phyloP scores from a whole-genome alignment of 2,329 filamentous ascomycete species.

The Paraphaeosphaeria sporulosa region DNA sequence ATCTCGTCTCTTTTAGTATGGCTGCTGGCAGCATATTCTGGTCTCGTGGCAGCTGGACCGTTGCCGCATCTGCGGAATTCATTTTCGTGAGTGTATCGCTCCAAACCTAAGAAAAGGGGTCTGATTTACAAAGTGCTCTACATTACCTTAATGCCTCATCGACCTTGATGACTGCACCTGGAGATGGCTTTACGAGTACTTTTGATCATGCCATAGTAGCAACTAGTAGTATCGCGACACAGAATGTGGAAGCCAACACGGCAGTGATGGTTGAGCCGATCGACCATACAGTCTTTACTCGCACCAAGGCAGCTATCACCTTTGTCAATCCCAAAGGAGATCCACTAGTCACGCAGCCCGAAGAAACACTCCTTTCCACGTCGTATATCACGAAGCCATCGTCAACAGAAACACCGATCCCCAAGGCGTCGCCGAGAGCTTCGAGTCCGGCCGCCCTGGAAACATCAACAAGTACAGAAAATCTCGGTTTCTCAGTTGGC shows the following conservation, averaged over 20 bases:
- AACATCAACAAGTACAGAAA: constrained; percentile 13
- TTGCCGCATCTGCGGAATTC: constrained; percentile 36
- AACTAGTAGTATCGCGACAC: constrained; percentile 13
- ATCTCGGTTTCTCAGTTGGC: not conserved
- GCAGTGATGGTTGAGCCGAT: constrained; percentile 45
- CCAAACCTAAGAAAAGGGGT: not conserved
- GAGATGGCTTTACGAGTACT: constrained; percentile 9
- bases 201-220: constrained; percentile 3
- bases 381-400: constrained; percentile 37
- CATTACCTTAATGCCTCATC: constrained; percentile 39
- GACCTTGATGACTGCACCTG: constrained; percentile 9
- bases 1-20: constrained; percentile 30
- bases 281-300: constrained; percentile 36
- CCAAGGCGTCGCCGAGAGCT: constrained; percentile 21
- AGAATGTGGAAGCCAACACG: constrained; percentile 38
- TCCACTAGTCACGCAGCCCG: constrained; percentile 40
- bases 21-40: constrained; percentile 50
- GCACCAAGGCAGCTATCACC: constrained; percentile 38
- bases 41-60: constrained; percentile 41
- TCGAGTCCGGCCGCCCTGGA: constrained; percentile 22
- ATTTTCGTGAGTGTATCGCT: constrained; percentile 33
- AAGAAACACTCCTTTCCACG: constrained; percentile 40
- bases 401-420: constrained; percentile 24
- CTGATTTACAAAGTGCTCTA: constrained; percentile 33
- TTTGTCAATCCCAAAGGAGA: constrained; percentile 41